Evolutionary conservation across 1,284 basidiomycete genomes (phyloP), one percentile per base, ranked within the genome.

Genomic region (Phellinidium pouzarii): DNA sequence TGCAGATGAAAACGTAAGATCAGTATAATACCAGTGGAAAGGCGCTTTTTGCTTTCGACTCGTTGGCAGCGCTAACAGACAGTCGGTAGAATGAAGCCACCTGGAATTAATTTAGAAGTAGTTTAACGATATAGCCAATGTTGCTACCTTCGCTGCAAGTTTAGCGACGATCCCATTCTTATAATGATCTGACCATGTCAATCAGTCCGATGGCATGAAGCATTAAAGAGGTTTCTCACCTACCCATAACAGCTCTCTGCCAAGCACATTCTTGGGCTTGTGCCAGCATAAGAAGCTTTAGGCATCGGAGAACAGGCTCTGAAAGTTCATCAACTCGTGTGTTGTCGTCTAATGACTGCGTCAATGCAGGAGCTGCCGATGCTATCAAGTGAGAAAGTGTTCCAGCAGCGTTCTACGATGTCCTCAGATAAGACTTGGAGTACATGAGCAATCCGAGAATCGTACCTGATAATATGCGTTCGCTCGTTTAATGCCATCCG

Each of bases 211-310:
- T 50, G 40, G 22, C 23, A 43, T 59, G 36, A 52, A 41, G 31
- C 27, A 34, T 19, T 38, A 43, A 36, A 42, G 14, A 29, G 9
- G 48, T 37, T 40, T 46, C 47, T 47, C 20, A 62, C 67, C 63
- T 64, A 91, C 92, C 88, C 57, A 91, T 70, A 58, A 89, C 86
- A 4, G 93, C 94, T 60, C 88, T 82, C 65, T 96, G 94, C 94
- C 95, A 98, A 50, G 86, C 91, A 63, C 93, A 96, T 71, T 99
- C 95, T 63, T 98, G 94, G 0, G 94, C 94, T 69, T 98, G 93
- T 0, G 93, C 93, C 1, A 97, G 76, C 80, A 93, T 89, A 51
- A 97, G 76, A 58, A 73, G 78, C 60, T 89, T 79, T 20, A 98
- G 64, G 20, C 82, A 75, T 41, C 73, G 74, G 20, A 93, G 62